Percentiles rank a stretch among this genome's conserved stretches.
These are phyloP conservation scores for Usnea hakonensis DNA, from an alignment of 495 filamentous ascomycete species.

Conservation along the genomic window DNA sequence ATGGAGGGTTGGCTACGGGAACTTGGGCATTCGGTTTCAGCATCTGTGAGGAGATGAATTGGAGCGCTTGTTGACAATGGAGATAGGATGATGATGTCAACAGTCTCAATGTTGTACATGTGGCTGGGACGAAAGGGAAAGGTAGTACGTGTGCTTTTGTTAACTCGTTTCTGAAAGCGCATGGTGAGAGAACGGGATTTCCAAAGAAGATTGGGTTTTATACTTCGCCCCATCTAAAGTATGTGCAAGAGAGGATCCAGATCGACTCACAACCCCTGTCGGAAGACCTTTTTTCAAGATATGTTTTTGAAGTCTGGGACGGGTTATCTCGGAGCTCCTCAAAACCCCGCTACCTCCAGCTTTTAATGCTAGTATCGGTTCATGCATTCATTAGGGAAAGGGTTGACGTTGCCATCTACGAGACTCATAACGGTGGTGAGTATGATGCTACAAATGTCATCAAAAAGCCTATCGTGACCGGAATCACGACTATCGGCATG, in stretches of 20 bases:
- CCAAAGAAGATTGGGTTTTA: constrained; percentile 51
- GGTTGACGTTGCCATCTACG: constrained; percentile 65
- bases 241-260: constrained; percentile 57
- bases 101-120: constrained; percentile 38
- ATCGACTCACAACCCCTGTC: constrained; percentile 47
- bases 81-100: neutral
- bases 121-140: constrained; percentile 47
- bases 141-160: constrained; percentile 45
- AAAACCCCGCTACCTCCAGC: constrained; percentile 50
- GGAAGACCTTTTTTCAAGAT: constrained; percentile 45
- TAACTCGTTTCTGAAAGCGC: constrained; percentile 31
- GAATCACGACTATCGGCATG: constrained; percentile 68
- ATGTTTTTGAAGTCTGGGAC: constrained; percentile 64
- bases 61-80: neutral
- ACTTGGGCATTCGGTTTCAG: constrained; percentile 30
- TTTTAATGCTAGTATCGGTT: constrained; percentile 66
- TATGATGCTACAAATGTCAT: constrained; percentile 81
- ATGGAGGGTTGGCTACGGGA: constrained; percentile 29
- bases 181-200: constrained; percentile 30
- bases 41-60: constrained; percentile 4
- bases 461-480: constrained; percentile 54
- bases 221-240: constrained; percentile 57
- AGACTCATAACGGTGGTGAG: constrained; percentile 79
- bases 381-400: constrained; percentile 65
- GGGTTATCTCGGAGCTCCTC: constrained; percentile 24